Percentiles rank a stretch among this genome's conserved stretches.
Evolutionary conservation across 331 rosid species (phyloP).

Genomic region (Quercus phellos): DNA sequence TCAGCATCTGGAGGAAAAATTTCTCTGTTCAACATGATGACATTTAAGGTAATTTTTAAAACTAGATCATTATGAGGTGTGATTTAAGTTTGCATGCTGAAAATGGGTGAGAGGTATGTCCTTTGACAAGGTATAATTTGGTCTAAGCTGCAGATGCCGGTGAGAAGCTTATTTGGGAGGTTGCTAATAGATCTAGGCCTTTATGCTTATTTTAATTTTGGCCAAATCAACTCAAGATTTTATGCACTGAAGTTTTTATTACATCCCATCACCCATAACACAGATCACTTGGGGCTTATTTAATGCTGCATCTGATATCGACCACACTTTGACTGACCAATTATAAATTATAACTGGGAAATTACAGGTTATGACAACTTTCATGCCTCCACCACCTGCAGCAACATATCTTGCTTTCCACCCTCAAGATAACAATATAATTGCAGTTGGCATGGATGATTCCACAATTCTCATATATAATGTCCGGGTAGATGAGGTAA

Average conservation of each 20-base stretch:
- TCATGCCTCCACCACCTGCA: conserved; percentile 56
- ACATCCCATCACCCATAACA: not conserved
- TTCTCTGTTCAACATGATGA: conserved; percentile 57
- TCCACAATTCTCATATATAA: conserved; percentile 42
- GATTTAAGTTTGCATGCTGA: not conserved
- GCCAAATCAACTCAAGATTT: not conserved
- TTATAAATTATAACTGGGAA: not conserved
- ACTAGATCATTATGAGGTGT: not conserved
- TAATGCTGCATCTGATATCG: not conserved
- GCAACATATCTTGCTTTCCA: conserved; percentile 60
- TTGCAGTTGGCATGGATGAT: conserved; percentile 62
- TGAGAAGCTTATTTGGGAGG: not conserved
- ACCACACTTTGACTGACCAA: not conserved
- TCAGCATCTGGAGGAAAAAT: conserved; percentile 66
- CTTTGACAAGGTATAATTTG: not conserved
- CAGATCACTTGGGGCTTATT: not conserved
- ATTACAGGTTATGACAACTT: conserved; percentile 43
- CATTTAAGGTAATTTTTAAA: conserved; percentile 37
- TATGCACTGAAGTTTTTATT: not conserved
- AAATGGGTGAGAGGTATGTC: not conserved
- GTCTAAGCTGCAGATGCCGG: not conserved
- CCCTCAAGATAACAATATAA: conserved; percentile 52
- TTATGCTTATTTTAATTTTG: not conserved
- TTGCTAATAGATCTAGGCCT: not conserved
- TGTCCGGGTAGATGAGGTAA: conserved; percentile 43